Conservation (phyloP, 2,329 filamentous ascomycete species). For the Penicillium sp. region DNA sequence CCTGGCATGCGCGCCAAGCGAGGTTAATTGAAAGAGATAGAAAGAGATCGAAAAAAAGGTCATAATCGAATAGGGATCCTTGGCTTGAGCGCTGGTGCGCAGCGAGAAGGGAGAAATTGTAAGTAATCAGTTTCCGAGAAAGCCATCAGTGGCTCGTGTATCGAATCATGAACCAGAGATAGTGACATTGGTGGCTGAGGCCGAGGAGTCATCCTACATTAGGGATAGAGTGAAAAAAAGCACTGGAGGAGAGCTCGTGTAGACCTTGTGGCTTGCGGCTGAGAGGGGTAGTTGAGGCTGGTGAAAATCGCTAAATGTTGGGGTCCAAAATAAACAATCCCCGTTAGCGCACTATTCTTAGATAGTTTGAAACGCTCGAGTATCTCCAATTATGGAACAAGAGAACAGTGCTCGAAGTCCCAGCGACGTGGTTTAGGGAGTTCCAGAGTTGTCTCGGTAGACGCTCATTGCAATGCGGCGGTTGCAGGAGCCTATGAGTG, state of each 20-base stretch:
- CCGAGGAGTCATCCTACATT: conserved; percentile 4
- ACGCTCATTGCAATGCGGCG: conserved; percentile 18
- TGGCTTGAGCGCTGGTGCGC: neutral
- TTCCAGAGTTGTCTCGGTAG: conserved; percentile 16
- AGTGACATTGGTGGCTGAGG: conserved; percentile 16
- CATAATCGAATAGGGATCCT: neutral
- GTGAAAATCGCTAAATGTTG: neutral
- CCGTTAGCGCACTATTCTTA: conserved; percentile 5
- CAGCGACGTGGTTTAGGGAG: neutral
- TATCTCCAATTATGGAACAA: conserved; percentile 10
- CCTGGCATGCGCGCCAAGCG: conserved; percentile 5
- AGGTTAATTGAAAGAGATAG: neutral
- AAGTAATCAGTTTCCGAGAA: neutral
- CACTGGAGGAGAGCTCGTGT: neutral
- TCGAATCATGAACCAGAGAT: conserved; percentile 13
- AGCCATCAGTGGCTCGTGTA: conserved; percentile 16
- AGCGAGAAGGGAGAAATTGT: neutral
- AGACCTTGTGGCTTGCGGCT: conserved; percentile 18
- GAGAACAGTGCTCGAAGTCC: neutral
- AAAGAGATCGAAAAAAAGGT: neutral
- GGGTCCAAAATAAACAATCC: conserved; percentile 1
- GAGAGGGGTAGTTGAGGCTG: neutral
- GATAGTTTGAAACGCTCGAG: neutral
- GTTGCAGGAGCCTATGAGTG: conserved; percentile 15
- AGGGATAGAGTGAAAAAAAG: neutral